Evolutionary conservation across 2,329 filamentous ascomycete genomes (phyloP).

Genomic region (Aureobasidium sp.): DNA sequence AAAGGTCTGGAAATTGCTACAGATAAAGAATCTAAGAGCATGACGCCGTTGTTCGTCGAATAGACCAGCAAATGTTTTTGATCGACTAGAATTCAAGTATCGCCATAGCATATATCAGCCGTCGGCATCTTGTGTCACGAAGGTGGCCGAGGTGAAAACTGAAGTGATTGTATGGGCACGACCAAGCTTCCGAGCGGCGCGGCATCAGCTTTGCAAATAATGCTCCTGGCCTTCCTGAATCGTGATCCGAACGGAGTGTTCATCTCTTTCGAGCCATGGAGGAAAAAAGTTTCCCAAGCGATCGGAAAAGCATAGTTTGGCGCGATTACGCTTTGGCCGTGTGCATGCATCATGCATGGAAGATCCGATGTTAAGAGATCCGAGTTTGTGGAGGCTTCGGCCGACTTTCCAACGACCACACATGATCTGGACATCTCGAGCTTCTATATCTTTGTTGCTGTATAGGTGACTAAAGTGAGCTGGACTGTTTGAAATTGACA

Average conservation of each 20-base stretch:
- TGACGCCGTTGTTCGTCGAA: background rate
- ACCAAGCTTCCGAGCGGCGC: background rate
- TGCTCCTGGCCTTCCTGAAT: background rate
- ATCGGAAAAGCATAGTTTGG: slow-evolving; percentile 4
- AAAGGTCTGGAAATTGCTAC: background rate
- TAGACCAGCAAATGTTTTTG: background rate
- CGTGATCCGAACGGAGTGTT: background rate
- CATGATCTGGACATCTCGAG: background rate
- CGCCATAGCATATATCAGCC: background rate
- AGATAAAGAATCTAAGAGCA: background rate
- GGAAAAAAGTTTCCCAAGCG: background rate
- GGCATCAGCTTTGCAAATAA: background rate
- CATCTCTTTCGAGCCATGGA: background rate
- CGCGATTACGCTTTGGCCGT: background rate
- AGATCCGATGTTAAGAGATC: background rate
- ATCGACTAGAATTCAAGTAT: no score
- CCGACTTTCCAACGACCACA: background rate
- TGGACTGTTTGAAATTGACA: background rate
- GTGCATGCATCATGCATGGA: slow-evolving; percentile 6
- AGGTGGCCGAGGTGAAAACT: background rate
- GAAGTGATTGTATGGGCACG: background rate
- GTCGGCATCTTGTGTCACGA: background rate
- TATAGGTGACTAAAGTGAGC: background rate
- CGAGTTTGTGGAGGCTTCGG: background rate
- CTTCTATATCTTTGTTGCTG: background rate